Conservation (phyloP, 176 grass and related monocot species). For the Carex scoparia region DNA sequence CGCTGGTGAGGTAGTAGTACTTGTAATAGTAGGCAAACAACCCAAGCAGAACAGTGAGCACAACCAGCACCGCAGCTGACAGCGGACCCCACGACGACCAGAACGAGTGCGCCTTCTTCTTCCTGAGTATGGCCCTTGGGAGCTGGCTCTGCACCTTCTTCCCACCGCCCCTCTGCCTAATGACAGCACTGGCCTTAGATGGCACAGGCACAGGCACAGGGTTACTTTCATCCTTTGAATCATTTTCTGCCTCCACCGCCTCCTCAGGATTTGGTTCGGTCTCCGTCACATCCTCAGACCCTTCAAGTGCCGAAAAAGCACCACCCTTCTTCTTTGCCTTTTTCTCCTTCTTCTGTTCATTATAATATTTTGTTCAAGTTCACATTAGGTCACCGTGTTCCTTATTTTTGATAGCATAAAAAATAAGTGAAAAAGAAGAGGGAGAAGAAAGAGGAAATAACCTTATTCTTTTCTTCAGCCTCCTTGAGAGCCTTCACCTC, state of each 20-base stretch:
- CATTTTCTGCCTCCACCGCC: slow-evolving; percentile 36
- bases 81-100: slow-evolving; percentile 49
- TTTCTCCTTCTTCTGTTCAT: slow-evolving; percentile 72
- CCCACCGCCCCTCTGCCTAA: slow-evolving; percentile 27
- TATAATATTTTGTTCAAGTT: slow-evolving; percentile 11
- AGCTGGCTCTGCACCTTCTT: slow-evolving; percentile 35
- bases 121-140: slow-evolving; percentile 65
- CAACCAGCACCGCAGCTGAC: not conserved
- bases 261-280: slow-evolving; percentile 55
- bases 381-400: not conserved
- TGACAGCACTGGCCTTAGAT: not conserved
- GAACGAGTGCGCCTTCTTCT: slow-evolving; percentile 49
- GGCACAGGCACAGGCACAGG: slow-evolving; percentile 35
- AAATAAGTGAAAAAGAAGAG: not conserved
- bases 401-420: not conserved
- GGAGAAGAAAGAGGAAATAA: not conserved
- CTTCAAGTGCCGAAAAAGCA: slow-evolving; percentile 20
- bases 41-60: slow-evolving; percentile 39
- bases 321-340: slow-evolving; percentile 67
- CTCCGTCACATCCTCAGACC: slow-evolving; percentile 40
- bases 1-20: slow-evolving; percentile 43
- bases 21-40: slow-evolving; percentile 52
- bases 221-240: slow-evolving; percentile 28
- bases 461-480: slow-evolving; percentile 73
- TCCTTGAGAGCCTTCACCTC: slow-evolving; percentile 74